Percentiles rank a stretch among this genome's conserved stretches.
Conservation (phyloP, 2,329 filamentous ascomycete species). For the Mariannaea sp. region DNA sequence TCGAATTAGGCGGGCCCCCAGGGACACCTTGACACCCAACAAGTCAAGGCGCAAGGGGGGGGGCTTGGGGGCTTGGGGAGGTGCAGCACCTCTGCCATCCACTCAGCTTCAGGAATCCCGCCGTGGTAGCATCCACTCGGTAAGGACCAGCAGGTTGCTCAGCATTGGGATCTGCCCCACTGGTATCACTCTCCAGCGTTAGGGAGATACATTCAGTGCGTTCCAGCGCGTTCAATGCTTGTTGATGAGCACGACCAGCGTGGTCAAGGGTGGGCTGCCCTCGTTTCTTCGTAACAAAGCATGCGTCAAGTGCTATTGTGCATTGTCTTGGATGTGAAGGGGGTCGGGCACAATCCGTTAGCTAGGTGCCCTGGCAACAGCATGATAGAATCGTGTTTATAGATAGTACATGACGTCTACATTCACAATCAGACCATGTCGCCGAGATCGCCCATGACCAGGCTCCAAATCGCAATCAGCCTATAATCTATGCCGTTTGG, state of each 20-base stretch:
- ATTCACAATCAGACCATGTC: slow-evolving; percentile 11
- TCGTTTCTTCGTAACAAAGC: slow-evolving; percentile 14
- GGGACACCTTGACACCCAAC: slow-evolving; percentile 14
- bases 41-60: slow-evolving; percentile 20
- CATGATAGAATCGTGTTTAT: slow-evolving; percentile 3
- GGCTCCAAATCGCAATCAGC: not conserved
- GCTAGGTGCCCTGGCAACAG: slow-evolving; percentile 17
- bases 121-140: slow-evolving; percentile 12
- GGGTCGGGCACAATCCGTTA: slow-evolving; percentile 1
- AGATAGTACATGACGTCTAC: slow-evolving; percentile 12
- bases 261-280: not conserved
- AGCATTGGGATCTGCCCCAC: slow-evolving; percentile 12
- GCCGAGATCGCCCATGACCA: slow-evolving; percentile 1
- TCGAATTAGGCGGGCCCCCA: slow-evolving; percentile 15
- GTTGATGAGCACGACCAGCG: not conserved
- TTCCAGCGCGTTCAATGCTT: too few relatives aligned
- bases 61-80: not conserved
- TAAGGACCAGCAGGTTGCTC: slow-evolving; percentile 7
- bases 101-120: slow-evolving; percentile 11
- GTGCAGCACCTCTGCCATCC: slow-evolving; percentile 6
- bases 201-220: not conserved
- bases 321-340: slow-evolving; percentile 1
- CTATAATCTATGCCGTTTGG: too few relatives aligned
- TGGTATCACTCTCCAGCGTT: slow-evolving; percentile 1
- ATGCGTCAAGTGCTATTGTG: slow-evolving; percentile 12